phyloP scores from a whole-genome alignment of 2,329 filamentous ascomycete species.

The Rutstroemia sp. region DNA sequence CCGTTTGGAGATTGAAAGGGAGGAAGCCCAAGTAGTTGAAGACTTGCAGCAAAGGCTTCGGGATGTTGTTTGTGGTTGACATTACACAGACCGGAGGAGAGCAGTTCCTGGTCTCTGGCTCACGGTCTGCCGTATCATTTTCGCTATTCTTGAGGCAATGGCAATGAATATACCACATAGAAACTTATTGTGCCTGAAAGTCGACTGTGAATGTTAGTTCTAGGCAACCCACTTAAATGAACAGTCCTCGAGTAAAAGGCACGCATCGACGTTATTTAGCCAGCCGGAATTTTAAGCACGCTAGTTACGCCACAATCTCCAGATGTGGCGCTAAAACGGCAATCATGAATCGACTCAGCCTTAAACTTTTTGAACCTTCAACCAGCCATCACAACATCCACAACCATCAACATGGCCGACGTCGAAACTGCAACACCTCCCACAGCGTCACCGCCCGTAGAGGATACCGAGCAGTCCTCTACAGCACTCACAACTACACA shows the following conservation, averaged over 20 bases:
- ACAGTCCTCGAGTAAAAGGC: too few relatives aligned
- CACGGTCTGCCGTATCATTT: too few relatives aligned
- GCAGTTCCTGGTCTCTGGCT: background rate
- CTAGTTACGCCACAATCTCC: background rate
- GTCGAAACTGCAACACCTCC: constrained; percentile 21
- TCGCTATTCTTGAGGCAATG: too few relatives aligned
- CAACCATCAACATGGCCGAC: constrained; percentile 20
- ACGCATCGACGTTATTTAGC: too few relatives aligned
- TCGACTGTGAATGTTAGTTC: too few relatives aligned
- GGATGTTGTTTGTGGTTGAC: background rate
- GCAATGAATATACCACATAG: too few relatives aligned
- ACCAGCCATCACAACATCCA: background rate
- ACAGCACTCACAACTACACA: constrained; percentile 24
- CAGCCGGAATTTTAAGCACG: background rate
- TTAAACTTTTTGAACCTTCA: background rate
- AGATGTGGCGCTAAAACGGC: background rate
- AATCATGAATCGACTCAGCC: background rate
- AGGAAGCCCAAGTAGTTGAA: background rate
- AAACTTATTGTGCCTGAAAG: too few relatives aligned
- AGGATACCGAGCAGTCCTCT: constrained; percentile 13
- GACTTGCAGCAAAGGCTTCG: background rate
- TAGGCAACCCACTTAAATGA: too few relatives aligned
- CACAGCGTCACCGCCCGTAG: constrained; percentile 14
- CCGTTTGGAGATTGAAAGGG: background rate
- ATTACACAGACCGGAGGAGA: background rate